Evolutionary conservation across 306 rosid genomes (phyloP).

Genomic region (Psophocarpus tetragonolobus): DNA sequence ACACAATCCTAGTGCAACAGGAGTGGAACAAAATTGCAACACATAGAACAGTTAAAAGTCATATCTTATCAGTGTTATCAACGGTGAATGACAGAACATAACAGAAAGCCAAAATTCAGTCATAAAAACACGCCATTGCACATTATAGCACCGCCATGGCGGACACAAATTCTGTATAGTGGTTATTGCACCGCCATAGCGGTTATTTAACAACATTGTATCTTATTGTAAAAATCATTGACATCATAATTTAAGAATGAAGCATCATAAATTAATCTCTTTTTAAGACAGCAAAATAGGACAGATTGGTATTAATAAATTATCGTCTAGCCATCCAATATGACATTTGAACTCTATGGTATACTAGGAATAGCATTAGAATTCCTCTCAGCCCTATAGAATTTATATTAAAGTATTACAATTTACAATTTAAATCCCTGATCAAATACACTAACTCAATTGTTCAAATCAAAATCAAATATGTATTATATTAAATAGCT

Average conservation of each 20-base stretch:
- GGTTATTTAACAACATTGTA: too few species aligned
- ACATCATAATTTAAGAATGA: background rate
- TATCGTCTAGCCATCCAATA: conserved; percentile 9
- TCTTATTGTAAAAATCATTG: conserved; percentile 1
- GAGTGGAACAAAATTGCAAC: conserved; percentile 19
- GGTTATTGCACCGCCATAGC: too few species aligned
- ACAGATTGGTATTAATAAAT: background rate
- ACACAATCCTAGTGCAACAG: background rate
- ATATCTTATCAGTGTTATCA: too few species aligned
- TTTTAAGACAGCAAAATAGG: conserved; percentile 14
- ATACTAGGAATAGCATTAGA: background rate
- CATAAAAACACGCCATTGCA: too few species aligned
- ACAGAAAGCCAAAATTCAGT: too few species aligned
- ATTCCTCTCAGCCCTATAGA: conserved; percentile 14
- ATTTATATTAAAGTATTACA: background rate
- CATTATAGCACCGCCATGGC: too few species aligned
- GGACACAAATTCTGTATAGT: too few species aligned
- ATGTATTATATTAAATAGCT: too few species aligned
- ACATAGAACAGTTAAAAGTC: background rate
- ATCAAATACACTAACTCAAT: too few species aligned
- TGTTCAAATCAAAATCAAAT: too few species aligned
- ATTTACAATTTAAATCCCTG: background rate
- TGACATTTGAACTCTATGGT: background rate
- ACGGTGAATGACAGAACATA: too few species aligned
- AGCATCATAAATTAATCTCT: background rate